Base-by-base conservation (phyloP, 169 alveolate genomes). In the Eimeria necatrix region DNA sequence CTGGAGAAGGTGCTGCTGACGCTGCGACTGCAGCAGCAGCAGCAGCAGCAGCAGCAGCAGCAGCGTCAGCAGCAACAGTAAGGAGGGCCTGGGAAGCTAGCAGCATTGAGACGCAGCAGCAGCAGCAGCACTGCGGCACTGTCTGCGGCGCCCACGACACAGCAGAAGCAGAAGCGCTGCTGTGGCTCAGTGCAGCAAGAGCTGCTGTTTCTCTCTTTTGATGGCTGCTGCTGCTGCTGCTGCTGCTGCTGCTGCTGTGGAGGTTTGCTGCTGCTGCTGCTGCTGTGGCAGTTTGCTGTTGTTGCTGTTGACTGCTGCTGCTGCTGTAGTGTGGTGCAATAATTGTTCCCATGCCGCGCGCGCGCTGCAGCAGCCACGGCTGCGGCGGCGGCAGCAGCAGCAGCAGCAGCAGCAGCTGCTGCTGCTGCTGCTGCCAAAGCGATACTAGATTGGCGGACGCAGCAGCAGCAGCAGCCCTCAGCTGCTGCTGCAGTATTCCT, bases 141-240 rank as follows among this genome's bases (percentile, higher is more conserved):
- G 94, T 87, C 3, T 61, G 68, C 26, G 94, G 94, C 32, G 64
- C 7, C 18, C 94, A 87, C 48, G 94, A 87, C 84, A 53, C 32
- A 20, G 86, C 20, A 49, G 56, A 46, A 22, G 94, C 94, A 16
- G 94, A 87, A 41, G 84, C 84, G 16, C 26, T 87, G 56, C 48
- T 87, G 85, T 87, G 94, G 94, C 70, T 87, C 16, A 74, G 18
- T n/a, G 94, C 94, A 51, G 94, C 94, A 78, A 49, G 24, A 78
- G 22, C 87, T 41, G 87, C 87, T 78, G 87, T 78, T n/a, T 32
- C 87, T 6, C 24, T 41, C 24, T 41, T 78, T 46, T 78, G 22
- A 78, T 14, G 51, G 59, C 87, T 24, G 61, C 61, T 20, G 24
- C 87, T 78, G 46, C 24, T 48, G 68, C 64, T 46, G 68, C 61